Base-by-base conservation (phyloP, 2,329 filamentous ascomycete genomes). In the Amphichorda felina region DNA sequence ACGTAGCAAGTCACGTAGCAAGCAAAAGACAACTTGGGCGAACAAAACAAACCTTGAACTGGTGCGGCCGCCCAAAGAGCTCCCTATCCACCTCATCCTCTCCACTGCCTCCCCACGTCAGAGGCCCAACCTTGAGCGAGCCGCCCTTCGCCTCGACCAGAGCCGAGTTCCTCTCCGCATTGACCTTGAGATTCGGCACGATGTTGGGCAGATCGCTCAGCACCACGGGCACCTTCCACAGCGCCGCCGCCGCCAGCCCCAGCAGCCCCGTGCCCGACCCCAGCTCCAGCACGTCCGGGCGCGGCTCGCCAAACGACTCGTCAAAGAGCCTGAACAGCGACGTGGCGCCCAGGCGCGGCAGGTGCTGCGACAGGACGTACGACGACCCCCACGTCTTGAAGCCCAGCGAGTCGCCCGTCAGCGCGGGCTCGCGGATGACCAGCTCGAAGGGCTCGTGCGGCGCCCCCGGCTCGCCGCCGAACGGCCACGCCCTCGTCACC, bases 381-480 rank as follows among this genome's bases (percentile, higher is more conserved):
- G 87, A 89, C 0, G 87, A 89, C 1, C 83, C 85, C 91, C 91
- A 96, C 0, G 91, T 98, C 57, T 98, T 96, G 54, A 93, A 70
- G 2, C 91, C 91, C 14, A 96, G 66, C 40, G 84, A 82, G 55
- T 95, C 89, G 6, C 82, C 82, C 0, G 85, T 94, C 38, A 96
- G 65, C 1, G 87, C 79, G 2, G 91, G 91, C 53, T 98, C 91
- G 38, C 85, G 72, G 27, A 98, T 75, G 25, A 71, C 68, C 34
- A 98, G 63, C 31, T 79, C 69, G 45, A 87, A 68, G 8, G 57
- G 45, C 18, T 62, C 55, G 18, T 53, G 48, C 3, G 46, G 40
- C 9, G 41, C 32, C 5, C 5, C 7, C 37, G n/a, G 13, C 32
- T 44, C 50, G 7, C 43, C 47, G 17, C 41, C 48, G 42, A 75